These are phyloP conservation scores for Cladosporium sp. DNA, from an alignment of 2,329 filamentous ascomycete species.

Conservation along the genomic window DNA sequence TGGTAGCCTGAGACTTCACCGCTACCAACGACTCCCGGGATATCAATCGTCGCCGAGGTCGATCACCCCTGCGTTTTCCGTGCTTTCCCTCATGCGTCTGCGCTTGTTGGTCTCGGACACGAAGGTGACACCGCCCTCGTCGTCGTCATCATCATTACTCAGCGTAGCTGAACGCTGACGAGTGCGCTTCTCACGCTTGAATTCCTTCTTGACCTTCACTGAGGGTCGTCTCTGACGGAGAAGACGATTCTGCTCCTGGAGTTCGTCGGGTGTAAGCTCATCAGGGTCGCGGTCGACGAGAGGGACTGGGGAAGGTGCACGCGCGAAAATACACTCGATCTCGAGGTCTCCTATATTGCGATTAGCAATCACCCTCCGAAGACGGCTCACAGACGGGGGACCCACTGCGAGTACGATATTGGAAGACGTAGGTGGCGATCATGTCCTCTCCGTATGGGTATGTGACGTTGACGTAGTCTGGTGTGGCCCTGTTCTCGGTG, in stretches of 20 bases:
- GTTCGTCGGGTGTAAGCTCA: conserved; percentile 27
- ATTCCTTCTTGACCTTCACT: conserved; percentile 19
- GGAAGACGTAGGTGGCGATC: conserved; percentile 28
- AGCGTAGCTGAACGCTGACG: conserved; percentile 20
- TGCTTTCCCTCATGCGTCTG: background rate
- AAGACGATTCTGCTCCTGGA: conserved; percentile 24
- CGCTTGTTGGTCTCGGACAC: conserved; percentile 8
- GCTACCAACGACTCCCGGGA: background rate
- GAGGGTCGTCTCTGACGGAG: conserved; percentile 18
- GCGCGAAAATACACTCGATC: conserved; percentile 30
- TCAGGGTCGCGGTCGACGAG: conserved; percentile 32
- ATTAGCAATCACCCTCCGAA: background rate
- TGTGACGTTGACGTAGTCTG: background rate
- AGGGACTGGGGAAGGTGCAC: conserved; percentile 26
- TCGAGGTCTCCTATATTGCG: conserved; percentile 28
- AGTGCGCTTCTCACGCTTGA: conserved; percentile 24
- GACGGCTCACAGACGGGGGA: background rate
- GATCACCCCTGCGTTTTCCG: background rate
- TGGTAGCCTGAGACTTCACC: background rate
- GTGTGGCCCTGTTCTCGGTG: background rate
- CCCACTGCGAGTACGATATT: conserved; percentile 32
- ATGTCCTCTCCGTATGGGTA: conserved; percentile 25
- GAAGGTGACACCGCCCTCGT: conserved; percentile 25
- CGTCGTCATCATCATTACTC: conserved; percentile 12
- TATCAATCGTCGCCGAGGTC: conserved; percentile 4